Percentiles rank a stretch among this genome's conserved stretches.
These are phyloP conservation scores for Volvariella volvacea DNA, from an alignment of 1,284 basidiomycete species.

Conservation along the genomic window DNA sequence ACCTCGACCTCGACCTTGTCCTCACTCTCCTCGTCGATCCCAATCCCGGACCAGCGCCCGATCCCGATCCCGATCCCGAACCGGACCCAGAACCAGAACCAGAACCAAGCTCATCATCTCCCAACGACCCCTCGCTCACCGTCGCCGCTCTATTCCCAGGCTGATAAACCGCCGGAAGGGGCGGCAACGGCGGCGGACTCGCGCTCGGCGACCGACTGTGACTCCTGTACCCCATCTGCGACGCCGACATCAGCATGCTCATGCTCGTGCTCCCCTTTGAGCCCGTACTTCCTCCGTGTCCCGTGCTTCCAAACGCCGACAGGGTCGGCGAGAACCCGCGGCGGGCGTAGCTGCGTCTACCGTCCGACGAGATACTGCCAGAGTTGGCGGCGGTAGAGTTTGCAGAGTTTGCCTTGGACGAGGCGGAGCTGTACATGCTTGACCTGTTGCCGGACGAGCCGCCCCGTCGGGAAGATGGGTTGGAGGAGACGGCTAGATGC, in stretches of 20 bases:
- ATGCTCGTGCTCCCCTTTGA: constrained; percentile 5
- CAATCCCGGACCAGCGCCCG: constrained; percentile 13
- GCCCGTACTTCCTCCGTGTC: constrained; percentile 7
- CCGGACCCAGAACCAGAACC: constrained; percentile 10
- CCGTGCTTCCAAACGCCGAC: constrained; percentile 31
- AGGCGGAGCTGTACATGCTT: constrained; percentile 34
- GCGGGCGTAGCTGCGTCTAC: too few relatives aligned
- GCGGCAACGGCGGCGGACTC: too few relatives aligned
- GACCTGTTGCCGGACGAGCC: constrained; percentile 29
- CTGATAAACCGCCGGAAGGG: background rate
- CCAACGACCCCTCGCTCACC: constrained; percentile 5
- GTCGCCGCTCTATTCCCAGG: constrained; percentile 2
- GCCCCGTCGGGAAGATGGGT: constrained; percentile 43
- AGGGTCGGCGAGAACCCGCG: constrained; percentile 22
- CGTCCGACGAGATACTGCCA: constrained; percentile 46
- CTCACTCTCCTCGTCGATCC: constrained; percentile 17
- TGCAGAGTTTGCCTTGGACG: constrained; percentile 39
- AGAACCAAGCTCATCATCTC: constrained; percentile 6
- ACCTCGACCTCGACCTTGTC: constrained; percentile 10
- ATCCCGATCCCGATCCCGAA: constrained; percentile 14
- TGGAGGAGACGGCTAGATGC: constrained; percentile 34
- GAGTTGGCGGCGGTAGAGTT: constrained; percentile 38
- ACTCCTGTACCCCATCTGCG: too few relatives aligned
- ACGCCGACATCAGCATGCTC: background rate
- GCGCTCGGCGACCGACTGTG: too few relatives aligned